These are phyloP conservation scores for Prillingera fragicola DNA, from an alignment of 1,284 basidiomycete species.

Conservation along the genomic window DNA sequence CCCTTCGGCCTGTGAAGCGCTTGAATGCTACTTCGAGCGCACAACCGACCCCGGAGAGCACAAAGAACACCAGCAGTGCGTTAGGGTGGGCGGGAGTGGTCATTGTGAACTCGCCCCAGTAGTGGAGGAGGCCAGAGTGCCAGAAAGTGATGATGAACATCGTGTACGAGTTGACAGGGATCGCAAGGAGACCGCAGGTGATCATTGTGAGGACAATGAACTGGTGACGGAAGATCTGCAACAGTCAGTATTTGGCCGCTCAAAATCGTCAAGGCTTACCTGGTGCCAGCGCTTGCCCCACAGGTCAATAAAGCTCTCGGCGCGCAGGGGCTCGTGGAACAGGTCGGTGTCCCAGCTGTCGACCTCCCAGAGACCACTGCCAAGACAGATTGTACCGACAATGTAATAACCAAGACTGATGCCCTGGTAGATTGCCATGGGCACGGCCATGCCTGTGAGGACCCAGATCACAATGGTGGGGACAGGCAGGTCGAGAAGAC, in stretches of 20 bases:
- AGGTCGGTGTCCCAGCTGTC: constrained; percentile 40
- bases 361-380: constrained; percentile 28
- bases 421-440: constrained; percentile 25
- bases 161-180: constrained; percentile 20
- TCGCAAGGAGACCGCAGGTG: constrained; percentile 19
- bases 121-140: constrained; percentile 41
- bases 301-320: constrained; percentile 41
- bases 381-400: constrained; percentile 22
- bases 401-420: constrained; percentile 38
- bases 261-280: constrained; percentile 27
- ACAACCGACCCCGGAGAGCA: constrained; percentile 33
- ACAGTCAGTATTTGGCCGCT: not conserved
- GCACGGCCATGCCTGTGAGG: constrained; percentile 23
- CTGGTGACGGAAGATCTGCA: constrained; percentile 27
- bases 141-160: constrained; percentile 36
- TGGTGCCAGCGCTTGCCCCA: constrained; percentile 49
- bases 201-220: constrained; percentile 35
- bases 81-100: constrained; percentile 30
- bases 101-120: constrained; percentile 36
- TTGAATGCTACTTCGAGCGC: constrained; percentile 14
- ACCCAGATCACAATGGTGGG: constrained; percentile 18
- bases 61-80: constrained; percentile 34
- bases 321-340: constrained; percentile 35
- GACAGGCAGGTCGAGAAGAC: constrained; percentile 10
- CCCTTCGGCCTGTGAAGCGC: constrained; percentile 25